phyloP scores from a whole-genome alignment of 208 protist genomes.

The Acanthamoeba castellanii region DNA sequence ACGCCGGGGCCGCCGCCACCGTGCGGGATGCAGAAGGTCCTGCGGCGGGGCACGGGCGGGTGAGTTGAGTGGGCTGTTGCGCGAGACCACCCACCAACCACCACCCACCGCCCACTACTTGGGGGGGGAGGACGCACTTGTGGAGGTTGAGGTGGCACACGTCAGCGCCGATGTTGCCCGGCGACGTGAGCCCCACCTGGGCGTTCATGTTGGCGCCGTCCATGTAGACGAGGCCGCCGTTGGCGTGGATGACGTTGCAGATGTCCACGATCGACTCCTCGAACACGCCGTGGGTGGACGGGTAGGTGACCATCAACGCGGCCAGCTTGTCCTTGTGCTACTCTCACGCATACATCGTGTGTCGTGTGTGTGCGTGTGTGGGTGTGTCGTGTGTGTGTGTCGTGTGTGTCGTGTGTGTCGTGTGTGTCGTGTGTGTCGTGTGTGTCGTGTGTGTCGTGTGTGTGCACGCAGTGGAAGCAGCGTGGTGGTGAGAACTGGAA shows the following conservation, averaged over 20 bases:
- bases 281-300: slow-evolving; percentile 98
- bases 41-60: too few relatives aligned
- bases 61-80: too few relatives aligned
- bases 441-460: too few relatives aligned
- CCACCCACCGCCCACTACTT: too few relatives aligned
- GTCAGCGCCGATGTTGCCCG: slow-evolving; percentile 95
- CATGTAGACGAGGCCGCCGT: slow-evolving; percentile 97
- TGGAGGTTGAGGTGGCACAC: slow-evolving; percentile 99
- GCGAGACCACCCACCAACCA: too few relatives aligned
- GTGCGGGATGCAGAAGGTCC: slow-evolving; percentile 98
- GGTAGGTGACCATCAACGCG: slow-evolving; percentile 98
- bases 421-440: too few relatives aligned
- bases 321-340: slow-evolving; percentile 94
- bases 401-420: too few relatives aligned
- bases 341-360: not conserved
- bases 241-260: slow-evolving; percentile 92
- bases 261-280: slow-evolving; percentile 95
- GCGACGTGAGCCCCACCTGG: slow-evolving; percentile 94
- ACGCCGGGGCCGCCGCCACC: slow-evolving; percentile 98
- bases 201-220: slow-evolving; percentile 99
- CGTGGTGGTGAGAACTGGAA: too few relatives aligned
- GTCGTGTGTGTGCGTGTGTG: too few relatives aligned
- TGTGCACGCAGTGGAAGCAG: too few relatives aligned
- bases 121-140: slow-evolving; percentile 89
- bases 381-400: too few relatives aligned